These are phyloP conservation scores for Podospora tetraspora DNA, from an alignment of 495 filamentous ascomycete species.

Conservation along the genomic window DNA sequence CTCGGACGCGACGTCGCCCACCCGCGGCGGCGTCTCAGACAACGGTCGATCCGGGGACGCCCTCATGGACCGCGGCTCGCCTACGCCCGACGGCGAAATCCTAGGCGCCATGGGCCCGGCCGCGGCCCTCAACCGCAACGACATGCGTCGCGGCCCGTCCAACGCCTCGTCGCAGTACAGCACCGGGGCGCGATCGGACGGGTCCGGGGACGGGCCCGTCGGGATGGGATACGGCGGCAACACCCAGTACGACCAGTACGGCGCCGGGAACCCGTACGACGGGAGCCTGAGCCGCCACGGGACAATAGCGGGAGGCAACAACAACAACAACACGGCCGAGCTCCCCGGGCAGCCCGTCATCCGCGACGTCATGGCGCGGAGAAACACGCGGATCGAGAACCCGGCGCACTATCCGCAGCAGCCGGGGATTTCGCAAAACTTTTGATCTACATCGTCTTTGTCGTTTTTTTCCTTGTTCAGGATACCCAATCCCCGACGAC, in stretches of 20 bases:
- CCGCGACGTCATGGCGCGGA: conserved; percentile 82
- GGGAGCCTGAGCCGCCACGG: conserved; percentile 22
- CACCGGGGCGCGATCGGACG: conserved; percentile 72
- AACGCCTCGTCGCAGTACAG: conserved; percentile 98
- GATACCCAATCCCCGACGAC: not conserved
- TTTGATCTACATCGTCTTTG: conserved; percentile 44
- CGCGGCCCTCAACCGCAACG: conserved; percentile 57
- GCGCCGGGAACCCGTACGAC: conserved; percentile 45
- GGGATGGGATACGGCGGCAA: conserved; percentile 42
- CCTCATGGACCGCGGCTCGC: conserved; percentile 50
- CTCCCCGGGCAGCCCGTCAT: conserved; percentile 69
- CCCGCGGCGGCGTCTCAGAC: conserved; percentile 64
- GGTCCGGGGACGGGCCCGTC: conserved; percentile 64
- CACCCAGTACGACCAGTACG: conserved; percentile 49
- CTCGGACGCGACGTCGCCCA: conserved; percentile 73
- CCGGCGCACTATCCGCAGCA: conserved; percentile 80
- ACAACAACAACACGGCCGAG: conserved; percentile 17
- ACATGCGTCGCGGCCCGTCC: conserved; percentile 83
- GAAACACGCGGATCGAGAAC: conserved; percentile 92
- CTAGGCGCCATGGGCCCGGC: conserved; percentile 66
- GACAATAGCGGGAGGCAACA: not conserved
- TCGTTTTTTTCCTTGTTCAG: not conserved
- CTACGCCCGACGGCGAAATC: conserved; percentile 65
- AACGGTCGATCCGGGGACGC: conserved; percentile 62
- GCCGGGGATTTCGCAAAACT: conserved; percentile 98